Evolutionary conservation across 2,329 filamentous ascomycete species (phyloP), one percentile per base, ranked within the genome.

Genomic region (Microsporum ferrugineum): DNA sequence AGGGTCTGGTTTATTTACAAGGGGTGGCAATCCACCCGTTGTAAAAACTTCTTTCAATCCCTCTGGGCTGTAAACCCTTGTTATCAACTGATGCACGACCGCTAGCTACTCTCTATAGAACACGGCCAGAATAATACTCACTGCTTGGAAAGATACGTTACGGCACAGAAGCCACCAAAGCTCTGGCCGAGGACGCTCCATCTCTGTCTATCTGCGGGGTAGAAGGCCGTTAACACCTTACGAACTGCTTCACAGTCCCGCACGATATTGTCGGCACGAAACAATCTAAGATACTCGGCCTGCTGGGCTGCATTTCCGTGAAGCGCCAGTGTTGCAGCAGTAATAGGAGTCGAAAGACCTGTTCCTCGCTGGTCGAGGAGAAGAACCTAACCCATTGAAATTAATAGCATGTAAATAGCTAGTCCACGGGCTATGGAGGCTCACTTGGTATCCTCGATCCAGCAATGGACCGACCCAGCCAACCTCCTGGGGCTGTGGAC

Each of bases 331-430:
- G 87, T 90, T 6, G 82, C 82, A 6, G 88, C 84, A 0, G 88
- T 88, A 47, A 96, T 83, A 0, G 91, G 88, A 1, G 85, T 88
- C 70, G 89, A 95, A 58, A 95, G 77, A 0, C 92, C 92, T 2
- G 90, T 95, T 10, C 92, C 92, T 58, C 92, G 84, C 72, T 96
- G 91, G 72, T 97, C 92, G n/a, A 97, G 81, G 65, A 88, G 86
- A 1, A 97, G 81, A 53, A 85, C 72, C 76, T 78, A 63, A 33
- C 60, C 27, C n/a, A 23, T 10, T 3, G 3, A 29, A 10, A n/a
- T 33, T 29, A 51, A 31, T 29, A 5, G 31, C 6, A 6, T 33
- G 10, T 55, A 6, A 5, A 29, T 6, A 36, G 31, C 14, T 23
- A 23, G 5, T 43, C 39, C 5, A 6, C 31, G 6, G 2, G 51